These are phyloP conservation scores for Suhomyces terraborum DNA, from an alignment of 1,139 yeast genomes.

Conservation along the genomic window DNA sequence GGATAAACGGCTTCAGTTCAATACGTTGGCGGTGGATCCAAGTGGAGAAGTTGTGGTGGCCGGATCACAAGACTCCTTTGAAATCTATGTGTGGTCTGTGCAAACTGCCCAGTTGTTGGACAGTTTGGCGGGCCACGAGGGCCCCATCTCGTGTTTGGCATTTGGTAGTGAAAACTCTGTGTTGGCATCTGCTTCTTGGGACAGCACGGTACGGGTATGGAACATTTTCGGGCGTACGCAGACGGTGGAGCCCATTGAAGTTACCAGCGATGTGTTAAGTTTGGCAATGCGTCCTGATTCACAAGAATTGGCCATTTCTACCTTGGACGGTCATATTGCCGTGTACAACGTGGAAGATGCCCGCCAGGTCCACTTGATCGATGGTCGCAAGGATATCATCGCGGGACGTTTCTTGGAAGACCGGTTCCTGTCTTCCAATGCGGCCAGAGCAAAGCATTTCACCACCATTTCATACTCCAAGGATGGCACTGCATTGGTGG, in stretches of 20 bases:
- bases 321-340: conserved; percentile 85
- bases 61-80: conserved; percentile 88
- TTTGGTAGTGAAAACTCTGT: conserved; percentile 81
- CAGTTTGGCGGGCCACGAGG: conserved; percentile 88
- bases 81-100: conserved; percentile 94
- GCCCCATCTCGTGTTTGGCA: conserved; percentile 86
- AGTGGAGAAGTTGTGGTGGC: conserved; percentile 97
- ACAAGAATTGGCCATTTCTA: conserved; percentile 81
- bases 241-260: conserved; percentile 87
- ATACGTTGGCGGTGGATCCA: conserved; percentile 91
- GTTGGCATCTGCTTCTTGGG: conserved; percentile 96
- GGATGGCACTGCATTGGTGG: conserved; percentile 84
- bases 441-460: conserved; percentile 82
- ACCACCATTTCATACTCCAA: conserved; percentile 81
- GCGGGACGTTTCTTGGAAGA: conserved; percentile 88
- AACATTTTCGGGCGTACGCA: conserved; percentile 83
- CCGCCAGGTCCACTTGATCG: conserved; percentile 78
- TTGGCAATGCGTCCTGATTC: conserved; percentile 90
- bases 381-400: conserved; percentile 80
- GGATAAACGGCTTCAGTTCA: conserved; percentile 83
- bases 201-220: conserved; percentile 91
- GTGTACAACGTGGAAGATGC: conserved; percentile 84
- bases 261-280: conserved; percentile 81
- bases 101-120: conserved; percentile 93
- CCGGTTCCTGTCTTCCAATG: conserved; percentile 75